These are phyloP conservation scores for Bertia moriformis DNA, from an alignment of 2,329 filamentous ascomycete species.

Conservation along the genomic window DNA sequence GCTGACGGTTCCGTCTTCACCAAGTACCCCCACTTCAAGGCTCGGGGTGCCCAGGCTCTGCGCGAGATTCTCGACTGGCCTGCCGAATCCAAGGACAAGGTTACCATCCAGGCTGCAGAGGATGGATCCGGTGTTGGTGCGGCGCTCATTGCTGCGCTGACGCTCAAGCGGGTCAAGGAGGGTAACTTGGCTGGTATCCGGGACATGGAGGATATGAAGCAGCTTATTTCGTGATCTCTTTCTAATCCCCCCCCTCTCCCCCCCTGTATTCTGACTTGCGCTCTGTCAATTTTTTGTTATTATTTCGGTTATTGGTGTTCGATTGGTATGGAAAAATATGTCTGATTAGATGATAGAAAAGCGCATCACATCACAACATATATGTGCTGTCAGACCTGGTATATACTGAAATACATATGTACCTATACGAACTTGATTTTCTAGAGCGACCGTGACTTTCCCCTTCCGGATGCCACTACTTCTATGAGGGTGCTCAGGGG, in stretches of 20 bases:
- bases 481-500: not conserved
- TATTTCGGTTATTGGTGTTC: no score
- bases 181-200: conserved; percentile 20
- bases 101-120: conserved; percentile 54
- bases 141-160: conserved; percentile 45
- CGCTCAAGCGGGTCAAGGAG: conserved; percentile 16
- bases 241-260: no score
- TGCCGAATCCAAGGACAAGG: conserved; percentile 47
- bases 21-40: conserved; percentile 68
- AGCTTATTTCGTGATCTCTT: no score
- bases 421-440: not conserved
- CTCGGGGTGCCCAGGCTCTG: conserved; percentile 52
- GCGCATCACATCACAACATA: no score
- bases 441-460: not conserved
- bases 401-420: no score
- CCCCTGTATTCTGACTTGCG: no score
- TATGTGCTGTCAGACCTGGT: no score
- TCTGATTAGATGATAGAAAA: no score
- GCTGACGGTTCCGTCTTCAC: conserved; percentile 68
- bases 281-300: no score
- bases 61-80: conserved; percentile 64
- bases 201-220: conserved; percentile 16
- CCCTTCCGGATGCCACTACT: not conserved
- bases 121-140: conserved; percentile 61
- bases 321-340: no score